Evolutionary conservation across 208 protist species (phyloP), one percentile per base, ranked within the genome.

Genomic region (Wallacemonas rigidus): DNA sequence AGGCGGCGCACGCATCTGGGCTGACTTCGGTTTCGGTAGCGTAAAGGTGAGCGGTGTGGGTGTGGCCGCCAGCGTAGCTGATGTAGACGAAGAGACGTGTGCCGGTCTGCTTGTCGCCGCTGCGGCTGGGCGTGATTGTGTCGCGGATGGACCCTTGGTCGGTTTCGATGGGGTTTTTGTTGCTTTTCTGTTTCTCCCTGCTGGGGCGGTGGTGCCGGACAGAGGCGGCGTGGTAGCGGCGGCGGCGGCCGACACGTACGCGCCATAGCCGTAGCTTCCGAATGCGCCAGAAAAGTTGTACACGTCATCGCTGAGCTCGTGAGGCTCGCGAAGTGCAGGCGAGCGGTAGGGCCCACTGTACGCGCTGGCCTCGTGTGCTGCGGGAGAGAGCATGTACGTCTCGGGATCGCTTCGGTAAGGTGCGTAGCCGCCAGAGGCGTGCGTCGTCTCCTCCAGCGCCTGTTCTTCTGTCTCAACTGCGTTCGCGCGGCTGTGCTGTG

Each of bases 281-380:
- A 35, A 8, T 5, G 6, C 53, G 26, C 53, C 53, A 17, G 1
- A 57, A 8, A 57, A 8, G 53, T 57, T 17, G 11, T 6, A 50
- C 45, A 50, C 45, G 45, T 50, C 45, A 12, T 50, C 8, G 45
- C 8, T 12, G 45, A 36, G 53, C 53, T 8, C 26, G 9, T 6
- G 53, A 6, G 53, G 17, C 9, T 57, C 60, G 60, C 60, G 60
- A 8, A 65, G 60, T 4, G 60, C 60, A 8, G 60, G 60, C 26
- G 60, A 65, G 60, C 60, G 60, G 60, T 65, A 65, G 14, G 60
- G 60, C 3, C 60, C 60, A 9, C 36, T 9, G 43, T 65, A 48
- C 9, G 3, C 38, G 43, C 60, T 2, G 60, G 35, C 26, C 36
- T 5, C 17, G 17, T 9, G 12, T 12, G 45, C 45, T 6, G 45